A percentile compares a stretch with the other conserved stretches of the same genome.
phyloP scores from a whole-genome alignment of 495 filamentous ascomycete species.

The Hypomontagnella monticulosa region DNA sequence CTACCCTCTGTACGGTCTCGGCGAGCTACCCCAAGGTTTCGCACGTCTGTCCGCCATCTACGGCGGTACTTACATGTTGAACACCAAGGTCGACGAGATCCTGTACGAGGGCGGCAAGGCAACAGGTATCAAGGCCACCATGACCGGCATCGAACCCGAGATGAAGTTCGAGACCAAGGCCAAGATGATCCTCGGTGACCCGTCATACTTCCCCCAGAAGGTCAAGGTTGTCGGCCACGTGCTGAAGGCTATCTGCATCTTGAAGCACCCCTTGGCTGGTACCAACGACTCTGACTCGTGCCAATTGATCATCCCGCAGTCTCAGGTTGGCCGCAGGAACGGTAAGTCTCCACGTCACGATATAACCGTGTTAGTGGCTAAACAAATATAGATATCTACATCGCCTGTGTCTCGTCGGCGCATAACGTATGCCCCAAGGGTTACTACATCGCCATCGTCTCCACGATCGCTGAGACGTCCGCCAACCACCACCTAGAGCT shows the following conservation, averaged over 20 bases:
- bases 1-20: constrained; percentile 96
- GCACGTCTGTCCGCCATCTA: constrained; percentile 97
- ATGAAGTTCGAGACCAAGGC: constrained; percentile 97
- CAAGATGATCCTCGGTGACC: constrained; percentile 95
- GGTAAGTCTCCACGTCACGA: constrained; percentile 63
- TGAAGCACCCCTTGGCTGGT: constrained; percentile 89
- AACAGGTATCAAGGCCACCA: constrained; percentile 94
- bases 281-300: constrained; percentile 91
- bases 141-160: constrained; percentile 81
- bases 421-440: constrained; percentile 99
- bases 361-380: constrained; percentile 3
- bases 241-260: constrained; percentile 94
- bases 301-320: constrained; percentile 97
- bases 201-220: constrained; percentile 94
- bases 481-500: constrained; percentile 97
- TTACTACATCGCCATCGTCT: constrained; percentile 98
- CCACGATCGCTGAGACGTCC: constrained; percentile 91
- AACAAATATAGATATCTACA: constrained; percentile 83
- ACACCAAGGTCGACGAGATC: constrained; percentile 91
- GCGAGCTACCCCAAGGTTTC: constrained; percentile 97
- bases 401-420: constrained; percentile 92
- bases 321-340: constrained; percentile 92
- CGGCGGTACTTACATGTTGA: constrained; percentile 99
- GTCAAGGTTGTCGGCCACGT: constrained; percentile 86
- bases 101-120: constrained; percentile 83